Percentiles rank a stretch among this genome's conserved stretches.
phyloP scores from a whole-genome alignment of 2,329 filamentous ascomycete genomes.

The Didymella glomerata region DNA sequence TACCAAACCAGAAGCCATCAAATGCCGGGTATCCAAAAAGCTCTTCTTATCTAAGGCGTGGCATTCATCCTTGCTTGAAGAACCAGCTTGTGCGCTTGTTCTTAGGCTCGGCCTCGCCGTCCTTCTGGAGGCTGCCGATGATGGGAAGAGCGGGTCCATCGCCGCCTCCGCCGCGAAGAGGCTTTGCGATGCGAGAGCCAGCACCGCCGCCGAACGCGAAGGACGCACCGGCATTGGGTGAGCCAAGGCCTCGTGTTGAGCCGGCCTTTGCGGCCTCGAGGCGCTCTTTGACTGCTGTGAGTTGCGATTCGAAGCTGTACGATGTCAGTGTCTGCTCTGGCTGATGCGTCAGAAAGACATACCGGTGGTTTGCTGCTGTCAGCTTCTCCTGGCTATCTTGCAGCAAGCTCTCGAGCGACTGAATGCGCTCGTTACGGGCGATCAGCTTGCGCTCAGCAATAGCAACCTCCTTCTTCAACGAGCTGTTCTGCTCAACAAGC shows the following conservation, averaged over 20 bases:
- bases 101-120: constrained; percentile 58
- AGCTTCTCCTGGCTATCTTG: constrained; percentile 99
- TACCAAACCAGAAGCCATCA: constrained; percentile 17
- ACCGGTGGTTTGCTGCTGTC: constrained; percentile 97
- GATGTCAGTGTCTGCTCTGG: constrained; percentile 14
- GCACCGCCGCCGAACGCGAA: constrained; percentile 71
- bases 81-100: constrained; percentile 78
- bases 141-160: constrained; percentile 53
- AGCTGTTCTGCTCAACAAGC: constrained; percentile 91
- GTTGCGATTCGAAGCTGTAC: constrained; percentile 91
- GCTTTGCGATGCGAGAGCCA: constrained; percentile 69
- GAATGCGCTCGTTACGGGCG: constrained; percentile 94
- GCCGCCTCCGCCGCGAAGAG: constrained; percentile 64
- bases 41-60: not conserved
- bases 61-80: constrained; percentile 65
- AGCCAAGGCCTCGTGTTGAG: constrained; percentile 81
- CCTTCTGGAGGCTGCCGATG: constrained; percentile 58
- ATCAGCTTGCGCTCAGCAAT: constrained; percentile 98
- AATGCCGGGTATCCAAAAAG: constrained; percentile 26
- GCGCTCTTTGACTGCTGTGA: constrained; percentile 96
- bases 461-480: constrained; percentile 97
- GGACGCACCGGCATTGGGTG: constrained; percentile 64
- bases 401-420: constrained; percentile 88
- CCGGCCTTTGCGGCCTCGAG: constrained; percentile 94
- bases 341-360: constrained; percentile 52